phyloP scores from a whole-genome alignment of 768 basidiomycete species.

The Hypholoma sublateritium region DNA sequence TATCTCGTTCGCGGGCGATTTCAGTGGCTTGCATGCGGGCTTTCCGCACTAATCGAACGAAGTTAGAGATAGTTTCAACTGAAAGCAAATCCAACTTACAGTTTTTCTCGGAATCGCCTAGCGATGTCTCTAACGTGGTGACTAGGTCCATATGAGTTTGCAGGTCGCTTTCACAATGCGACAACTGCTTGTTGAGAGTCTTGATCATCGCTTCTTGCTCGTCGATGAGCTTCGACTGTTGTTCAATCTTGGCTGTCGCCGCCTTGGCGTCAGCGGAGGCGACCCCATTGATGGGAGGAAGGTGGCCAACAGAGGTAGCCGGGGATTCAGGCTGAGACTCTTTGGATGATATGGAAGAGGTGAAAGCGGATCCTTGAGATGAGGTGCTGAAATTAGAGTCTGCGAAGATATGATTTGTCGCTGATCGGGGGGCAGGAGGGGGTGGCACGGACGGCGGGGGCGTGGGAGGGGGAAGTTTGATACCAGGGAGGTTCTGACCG shows the following conservation, averaged over 20 bases:
- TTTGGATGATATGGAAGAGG: conserved; percentile 60
- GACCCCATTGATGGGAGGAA: conserved; percentile 41
- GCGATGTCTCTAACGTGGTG: conserved; percentile 76
- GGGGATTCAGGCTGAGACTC: conserved; percentile 75
- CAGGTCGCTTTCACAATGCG: conserved; percentile 90
- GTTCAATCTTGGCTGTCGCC: conserved; percentile 57
- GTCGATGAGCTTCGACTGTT: conserved; percentile 72
- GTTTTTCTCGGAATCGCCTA: conserved; percentile 92
- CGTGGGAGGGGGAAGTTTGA: conserved; percentile 84
- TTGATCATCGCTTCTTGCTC: conserved; percentile 93
- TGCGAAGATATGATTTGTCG: conserved; percentile 35
- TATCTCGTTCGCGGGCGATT: conserved; percentile 82
- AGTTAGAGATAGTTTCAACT: conserved; percentile 6
- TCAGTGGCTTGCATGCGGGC: conserved; percentile 93
- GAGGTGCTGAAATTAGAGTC: conserved; percentile 60
- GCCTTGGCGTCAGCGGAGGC: conserved; percentile 55
- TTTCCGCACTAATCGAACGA: conserved; percentile 67
- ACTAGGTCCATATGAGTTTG: conserved; percentile 92
- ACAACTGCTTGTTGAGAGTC: conserved; percentile 89
- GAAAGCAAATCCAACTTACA: conserved; percentile 48
- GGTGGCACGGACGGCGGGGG: conserved; percentile 89
- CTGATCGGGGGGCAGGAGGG: conserved; percentile 67
- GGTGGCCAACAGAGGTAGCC: conserved; percentile 54
- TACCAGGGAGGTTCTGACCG: conserved; percentile 55
- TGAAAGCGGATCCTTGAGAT: conserved; percentile 57